Conservation (phyloP, 2,329 filamentous ascomycete genomes). For the Mariannaea sp. region DNA sequence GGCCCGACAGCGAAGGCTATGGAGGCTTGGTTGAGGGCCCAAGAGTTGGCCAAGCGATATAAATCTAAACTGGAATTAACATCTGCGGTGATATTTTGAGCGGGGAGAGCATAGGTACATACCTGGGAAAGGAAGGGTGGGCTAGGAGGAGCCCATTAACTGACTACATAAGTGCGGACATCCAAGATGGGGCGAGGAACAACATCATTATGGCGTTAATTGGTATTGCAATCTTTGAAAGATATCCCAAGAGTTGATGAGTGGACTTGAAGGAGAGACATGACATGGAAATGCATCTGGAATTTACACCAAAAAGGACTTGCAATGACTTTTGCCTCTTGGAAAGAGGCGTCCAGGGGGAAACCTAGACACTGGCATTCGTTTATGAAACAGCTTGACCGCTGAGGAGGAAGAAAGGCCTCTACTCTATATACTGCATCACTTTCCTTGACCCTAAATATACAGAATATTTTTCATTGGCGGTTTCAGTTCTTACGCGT, state of each 20-base stretch:
- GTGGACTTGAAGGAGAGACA: slow-evolving; percentile 1
- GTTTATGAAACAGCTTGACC: slow-evolving; percentile 11
- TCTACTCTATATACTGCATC: no score
- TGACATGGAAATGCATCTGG: slow-evolving; percentile 8
- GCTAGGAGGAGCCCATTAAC: slow-evolving; percentile 3
- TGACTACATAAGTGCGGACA: slow-evolving; percentile 11
- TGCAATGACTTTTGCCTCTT: slow-evolving; percentile 1
- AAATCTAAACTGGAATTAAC: slow-evolving; percentile 2
- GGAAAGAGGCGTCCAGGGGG: background rate
- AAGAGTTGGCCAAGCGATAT: slow-evolving; percentile 17
- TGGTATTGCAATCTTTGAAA: slow-evolving; percentile 14
- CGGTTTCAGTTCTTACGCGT: no score
- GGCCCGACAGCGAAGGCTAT: slow-evolving; percentile 48
- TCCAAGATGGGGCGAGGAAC: slow-evolving; percentile 19
- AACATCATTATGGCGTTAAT: slow-evolving; percentile 19
- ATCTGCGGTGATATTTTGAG: background rate
- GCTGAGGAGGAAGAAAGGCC: slow-evolving; percentile 13
- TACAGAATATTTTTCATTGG: no score
- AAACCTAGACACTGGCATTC: slow-evolving; percentile 6
- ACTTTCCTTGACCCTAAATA: no score
- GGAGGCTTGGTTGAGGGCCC: background rate
- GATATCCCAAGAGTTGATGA: slow-evolving; percentile 18
- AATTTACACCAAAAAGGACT: slow-evolving; percentile 11
- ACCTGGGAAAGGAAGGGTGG: slow-evolving; percentile 4
- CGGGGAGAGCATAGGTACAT: slow-evolving; percentile 9